Percentiles rank a stretch among this genome's conserved stretches.
phyloP scores from a whole-genome alignment of 441 rosid genomes.

The Arabidopsis hybrid region DNA sequence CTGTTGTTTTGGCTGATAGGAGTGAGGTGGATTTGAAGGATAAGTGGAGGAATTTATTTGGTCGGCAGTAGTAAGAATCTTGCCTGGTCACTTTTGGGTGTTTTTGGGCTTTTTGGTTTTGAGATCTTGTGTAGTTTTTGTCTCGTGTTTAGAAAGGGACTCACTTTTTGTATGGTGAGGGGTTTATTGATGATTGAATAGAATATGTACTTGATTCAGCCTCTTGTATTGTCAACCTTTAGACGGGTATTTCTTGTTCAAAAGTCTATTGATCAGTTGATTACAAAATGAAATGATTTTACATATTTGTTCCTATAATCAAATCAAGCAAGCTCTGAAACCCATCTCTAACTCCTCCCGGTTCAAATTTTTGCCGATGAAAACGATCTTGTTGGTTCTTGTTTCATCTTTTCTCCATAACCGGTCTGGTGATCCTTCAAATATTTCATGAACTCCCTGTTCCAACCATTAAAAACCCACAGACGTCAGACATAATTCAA shows the following conservation, averaged over 20 bases:
- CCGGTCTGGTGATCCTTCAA: conserved; percentile 95
- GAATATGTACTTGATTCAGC: neutral
- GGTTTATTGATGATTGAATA: too few relatives aligned
- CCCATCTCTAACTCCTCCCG: conserved; percentile 78
- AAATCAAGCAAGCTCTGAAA: conserved; percentile 79
- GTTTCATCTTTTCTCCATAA: conserved; percentile 75
- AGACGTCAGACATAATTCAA: conserved; percentile 8
- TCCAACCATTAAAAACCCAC: conserved; percentile 6
- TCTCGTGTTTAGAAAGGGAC: neutral
- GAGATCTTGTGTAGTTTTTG: neutral
- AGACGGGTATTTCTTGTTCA: neutral
- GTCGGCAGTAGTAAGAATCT: neutral
- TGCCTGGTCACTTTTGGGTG: neutral
- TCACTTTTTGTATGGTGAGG: neutral
- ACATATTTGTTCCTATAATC: conserved; percentile 28
- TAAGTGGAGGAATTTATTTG: conserved; percentile 33
- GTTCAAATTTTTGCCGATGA: conserved; percentile 88
- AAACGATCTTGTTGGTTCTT: conserved; percentile 84
- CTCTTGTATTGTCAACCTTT: neutral
- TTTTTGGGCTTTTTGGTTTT: neutral
- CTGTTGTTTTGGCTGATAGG: neutral
- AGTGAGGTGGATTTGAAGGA: conserved; percentile 40
- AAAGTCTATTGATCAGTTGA: conserved; percentile 2
- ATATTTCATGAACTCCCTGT: conserved; percentile 94
- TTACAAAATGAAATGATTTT: neutral